These are phyloP conservation scores for Volvox reticuliferus DNA, from an alignment of 139 green algal species.

Conservation along the genomic window DNA sequence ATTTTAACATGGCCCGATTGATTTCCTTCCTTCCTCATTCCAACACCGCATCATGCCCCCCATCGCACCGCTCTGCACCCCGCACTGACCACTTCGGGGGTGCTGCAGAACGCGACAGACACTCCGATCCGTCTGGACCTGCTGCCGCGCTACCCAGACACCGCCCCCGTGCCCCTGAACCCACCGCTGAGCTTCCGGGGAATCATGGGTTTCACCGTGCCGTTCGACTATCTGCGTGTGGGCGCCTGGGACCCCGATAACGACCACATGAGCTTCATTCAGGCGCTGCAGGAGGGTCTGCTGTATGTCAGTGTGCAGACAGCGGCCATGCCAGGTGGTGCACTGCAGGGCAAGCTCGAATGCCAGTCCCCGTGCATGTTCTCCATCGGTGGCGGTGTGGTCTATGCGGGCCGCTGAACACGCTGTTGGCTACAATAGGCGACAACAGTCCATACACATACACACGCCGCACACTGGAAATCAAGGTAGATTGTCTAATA, in stretches of 20 bases:
- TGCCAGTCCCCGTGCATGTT: conserved; percentile 3
- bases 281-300: neutral
- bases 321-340: neutral
- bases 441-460: too few species aligned
- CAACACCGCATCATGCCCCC: neutral
- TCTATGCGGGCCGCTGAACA: too few species aligned
- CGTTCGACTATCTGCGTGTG: neutral
- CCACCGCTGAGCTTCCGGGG: neutral
- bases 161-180: neutral
- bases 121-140: conserved; percentile 23
- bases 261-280: neutral
- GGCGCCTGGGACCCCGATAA: neutral
- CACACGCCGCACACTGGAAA: too few species aligned
- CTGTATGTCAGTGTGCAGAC: conserved; percentile 21
- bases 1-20: neutral
- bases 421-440: too few species aligned
- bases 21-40: neutral
- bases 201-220: neutral
- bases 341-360: neutral
- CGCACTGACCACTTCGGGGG: too few species aligned
- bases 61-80: neutral
- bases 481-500: too few species aligned
- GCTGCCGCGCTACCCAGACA: neutral
- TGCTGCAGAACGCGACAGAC: neutral
- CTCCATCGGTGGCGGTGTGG: neutral